Evolutionary conservation across 169 alveolate species (phyloP), one percentile per base, ranked within the genome.

Genomic region (Cryptosporidium canis): DNA sequence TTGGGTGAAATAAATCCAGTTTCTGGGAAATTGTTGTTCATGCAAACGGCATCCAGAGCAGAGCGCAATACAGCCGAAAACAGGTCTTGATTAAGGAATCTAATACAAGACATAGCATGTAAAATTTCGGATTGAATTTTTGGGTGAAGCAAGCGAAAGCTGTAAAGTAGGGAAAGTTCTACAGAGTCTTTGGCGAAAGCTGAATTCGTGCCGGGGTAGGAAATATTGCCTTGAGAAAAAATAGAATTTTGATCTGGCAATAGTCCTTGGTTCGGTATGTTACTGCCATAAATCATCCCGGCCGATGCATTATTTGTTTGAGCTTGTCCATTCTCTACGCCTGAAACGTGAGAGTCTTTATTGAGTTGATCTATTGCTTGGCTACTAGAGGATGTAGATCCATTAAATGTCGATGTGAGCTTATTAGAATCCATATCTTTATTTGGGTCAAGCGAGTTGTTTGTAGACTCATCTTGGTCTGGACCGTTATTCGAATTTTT

Each of bases 141-240:
- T 12, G 70, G 71, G 16, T 37, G 9, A 24, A 77, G 63, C 18
- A 55, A 56, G 6, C 87, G 72, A 35, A 77, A 77, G 45, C 43
- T 77, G 11, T 39, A 31, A 2, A 77, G 58, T 12, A 56, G 27
- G 14, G 61, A 56, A 24, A 77, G 58, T 58, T 58, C 87, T 5
- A 41, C 53, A 9, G 71, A 43, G 39, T 77, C 71, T 4, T 58
- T 72, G 7, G 87, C 87, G 43, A 56, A 77, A 33, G 71, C 12
- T 39, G 72, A 39, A 27, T 35, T 47, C 16, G 21, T 16, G 44
- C 29, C n/a, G 4, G 55, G 16, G 39, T 61, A 8, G 18, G 61
- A 11, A 18, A 66, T 39, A 1, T 37, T 29, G 24, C n/a, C 29
- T 24, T 66, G 83, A 24, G 83, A 66, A n/a, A 43, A 27, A 2